phyloP scores from a whole-genome alignment of 352 stramenopile species.

The Pythium coloratum region DNA sequence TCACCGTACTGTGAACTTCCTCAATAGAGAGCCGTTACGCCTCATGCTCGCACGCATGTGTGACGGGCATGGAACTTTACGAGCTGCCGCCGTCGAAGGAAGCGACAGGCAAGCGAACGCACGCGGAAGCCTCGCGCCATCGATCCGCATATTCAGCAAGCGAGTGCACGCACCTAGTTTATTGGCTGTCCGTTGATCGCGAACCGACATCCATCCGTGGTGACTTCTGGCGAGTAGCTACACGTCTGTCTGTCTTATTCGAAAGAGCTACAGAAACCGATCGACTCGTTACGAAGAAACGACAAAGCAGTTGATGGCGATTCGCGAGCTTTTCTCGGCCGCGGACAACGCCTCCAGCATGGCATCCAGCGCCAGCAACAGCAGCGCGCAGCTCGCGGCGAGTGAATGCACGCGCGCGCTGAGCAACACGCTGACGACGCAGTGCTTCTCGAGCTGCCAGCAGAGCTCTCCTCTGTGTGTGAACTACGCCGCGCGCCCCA shows the following conservation, averaged over 20 bases:
- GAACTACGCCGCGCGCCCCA: constrained; percentile 47
- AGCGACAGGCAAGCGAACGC: not conserved
- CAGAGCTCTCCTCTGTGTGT: constrained; percentile 47
- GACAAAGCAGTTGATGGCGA: not conserved
- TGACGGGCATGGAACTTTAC: not conserved
- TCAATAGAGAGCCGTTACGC: constrained; percentile 8
- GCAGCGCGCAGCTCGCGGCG: constrained; percentile 8
- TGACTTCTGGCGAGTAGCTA: not conserved
- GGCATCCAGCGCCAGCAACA: constrained; percentile 8
- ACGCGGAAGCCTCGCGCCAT: not conserved
- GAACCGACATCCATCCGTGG: not conserved
- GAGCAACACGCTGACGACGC: constrained; percentile 59
- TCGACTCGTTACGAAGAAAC: not conserved
- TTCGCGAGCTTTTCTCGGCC: not conserved
- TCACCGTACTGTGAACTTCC: not conserved
- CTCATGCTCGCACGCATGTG: constrained; percentile 1
- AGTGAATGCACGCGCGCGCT: constrained; percentile 35
- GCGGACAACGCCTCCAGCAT: not conserved
- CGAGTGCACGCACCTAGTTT: not conserved
- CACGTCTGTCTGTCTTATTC: not conserved
- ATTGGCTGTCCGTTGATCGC: not conserved
- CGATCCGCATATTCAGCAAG: not conserved
- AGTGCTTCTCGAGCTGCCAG: constrained; percentile 51
- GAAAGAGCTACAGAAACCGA: not conserved
- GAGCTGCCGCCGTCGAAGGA: not conserved